Base-by-base conservation (phyloP, 2,329 filamentous ascomycete genomes). In the Microcyclosporella mali region DNA sequence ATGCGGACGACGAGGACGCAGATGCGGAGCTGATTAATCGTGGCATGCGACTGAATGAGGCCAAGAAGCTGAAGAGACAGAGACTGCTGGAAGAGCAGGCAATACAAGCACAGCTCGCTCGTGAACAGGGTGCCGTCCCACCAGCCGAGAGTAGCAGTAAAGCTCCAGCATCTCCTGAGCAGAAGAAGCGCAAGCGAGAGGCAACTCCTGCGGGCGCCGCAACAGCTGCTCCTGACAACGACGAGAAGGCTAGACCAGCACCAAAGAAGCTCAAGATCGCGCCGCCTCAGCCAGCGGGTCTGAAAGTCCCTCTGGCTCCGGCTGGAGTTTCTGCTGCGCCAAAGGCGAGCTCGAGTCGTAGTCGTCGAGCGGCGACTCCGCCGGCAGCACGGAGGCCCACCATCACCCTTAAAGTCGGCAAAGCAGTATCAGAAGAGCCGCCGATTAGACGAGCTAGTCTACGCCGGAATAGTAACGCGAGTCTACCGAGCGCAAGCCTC, bases 1-100 rank as follows among this genome's bases (percentile, higher is more conserved):
- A 58, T 33, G 54, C 48, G 12, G 62, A 62, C 30, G 59, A 62
- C 32, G 59, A 61, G 4, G 61, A 63, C 42, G 78, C 84, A 27
- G 81, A 85, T 50, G 73, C 78, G 27, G 77, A 78, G 40, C 71
- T 81, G 11, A 80, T 79, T 58, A 84, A 87, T 61, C 75, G 83
- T 39, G 84, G 84, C 7, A 85, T 88, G 79, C 83, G 85, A 57
- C 70, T 88, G 17, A 88, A 88, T 58, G 83, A 86, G 55, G 81
- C 85, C 2, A 88, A 86, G 65, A 85, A 84, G 59, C 66, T 83
- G 9, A 86, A 86, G 66, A 71, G 79, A 41, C 80, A 85, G 61
- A 76, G 69, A 66, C 40, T 71, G 69, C 51, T 72, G 69, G 59
- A 78, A 71, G 63, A 72, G 45, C 59, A 63, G 47, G 58, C 61